A percentile compares a stretch with the other conserved stretches of the same genome.
Conservation (phyloP, 306 rosid species). For the Coriaria nepalensis region DNA sequence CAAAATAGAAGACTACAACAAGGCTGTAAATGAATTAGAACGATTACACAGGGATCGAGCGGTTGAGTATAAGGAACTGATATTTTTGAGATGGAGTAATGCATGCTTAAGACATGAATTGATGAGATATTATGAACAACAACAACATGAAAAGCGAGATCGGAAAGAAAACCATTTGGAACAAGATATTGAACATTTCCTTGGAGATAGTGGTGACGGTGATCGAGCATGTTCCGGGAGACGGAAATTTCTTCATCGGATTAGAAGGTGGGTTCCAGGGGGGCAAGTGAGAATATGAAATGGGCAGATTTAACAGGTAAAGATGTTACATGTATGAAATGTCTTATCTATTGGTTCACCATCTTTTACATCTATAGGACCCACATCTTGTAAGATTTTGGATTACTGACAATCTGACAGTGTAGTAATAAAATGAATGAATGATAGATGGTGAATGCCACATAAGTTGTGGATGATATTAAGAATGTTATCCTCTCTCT, state of each 20-base stretch:
- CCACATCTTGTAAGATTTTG: no score
- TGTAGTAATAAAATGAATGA: no score
- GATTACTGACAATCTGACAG: no score
- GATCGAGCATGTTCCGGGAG: constrained; percentile 20
- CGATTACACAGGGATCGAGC: no score
- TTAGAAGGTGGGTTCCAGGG: constrained; percentile 49
- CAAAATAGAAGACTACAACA: constrained; percentile 25
- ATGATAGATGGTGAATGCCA: no score
- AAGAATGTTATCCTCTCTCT: constrained; percentile 35
- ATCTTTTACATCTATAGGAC: not conserved
- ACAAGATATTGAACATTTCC: constrained; percentile 20
- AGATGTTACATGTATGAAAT: constrained; percentile 18
- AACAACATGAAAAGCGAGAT: constrained; percentile 11
- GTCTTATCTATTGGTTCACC: constrained; percentile 41
- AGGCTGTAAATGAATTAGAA: constrained; percentile 31
- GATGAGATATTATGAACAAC: constrained; percentile 23
- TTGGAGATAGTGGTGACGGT: constrained; percentile 13
- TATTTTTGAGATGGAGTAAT: no score
- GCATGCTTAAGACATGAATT: constrained; percentile 36
- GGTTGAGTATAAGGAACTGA: no score
- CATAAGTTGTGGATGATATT: constrained; percentile 54
- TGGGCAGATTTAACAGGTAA: constrained; percentile 26
- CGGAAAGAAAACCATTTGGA: constrained; percentile 12
- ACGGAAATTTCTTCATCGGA: constrained; percentile 30
- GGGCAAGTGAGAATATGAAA: constrained; percentile 38